A percentile compares a stretch with the other conserved stretches of the same genome.
Evolutionary conservation across 2,329 filamentous ascomycete species (phyloP).

Genomic region (Myriosclerotinia duriaeana): DNA sequence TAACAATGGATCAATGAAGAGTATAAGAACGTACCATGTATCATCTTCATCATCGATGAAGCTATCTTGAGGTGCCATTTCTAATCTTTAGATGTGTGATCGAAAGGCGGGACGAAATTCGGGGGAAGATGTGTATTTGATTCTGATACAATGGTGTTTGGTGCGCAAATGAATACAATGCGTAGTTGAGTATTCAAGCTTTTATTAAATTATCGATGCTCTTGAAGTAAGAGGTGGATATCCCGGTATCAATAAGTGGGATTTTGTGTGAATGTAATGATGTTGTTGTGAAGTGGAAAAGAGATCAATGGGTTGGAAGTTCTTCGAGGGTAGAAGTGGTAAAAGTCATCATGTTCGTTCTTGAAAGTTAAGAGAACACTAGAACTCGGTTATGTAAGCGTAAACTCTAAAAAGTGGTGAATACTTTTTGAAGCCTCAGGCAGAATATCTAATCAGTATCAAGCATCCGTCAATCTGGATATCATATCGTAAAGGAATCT

Average conservation of each 20-base stretch:
- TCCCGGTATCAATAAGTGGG: slow-evolving; percentile 13
- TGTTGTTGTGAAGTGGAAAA: slow-evolving; percentile 15
- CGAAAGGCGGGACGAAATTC: slow-evolving; percentile 1
- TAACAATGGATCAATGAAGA: slow-evolving; percentile 1
- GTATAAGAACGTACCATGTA: slow-evolving; percentile 54
- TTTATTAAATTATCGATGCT: slow-evolving; percentile 19
- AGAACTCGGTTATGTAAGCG: slow-evolving; percentile 20
- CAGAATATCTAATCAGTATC: not conserved
- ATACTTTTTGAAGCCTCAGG: not conserved
- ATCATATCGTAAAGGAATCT: slow-evolving; percentile 22
- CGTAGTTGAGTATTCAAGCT: slow-evolving; percentile 6
- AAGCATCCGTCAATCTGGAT: slow-evolving; percentile 14
- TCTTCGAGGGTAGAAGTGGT: slow-evolving; percentile 18
- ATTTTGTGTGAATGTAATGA: slow-evolving; percentile 18
- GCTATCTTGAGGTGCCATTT: slow-evolving; percentile 66
- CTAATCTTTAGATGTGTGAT: slow-evolving; percentile 31
- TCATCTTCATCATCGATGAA: slow-evolving; percentile 73
- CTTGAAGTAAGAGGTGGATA: not conserved
- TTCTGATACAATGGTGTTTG: slow-evolving; percentile 12
- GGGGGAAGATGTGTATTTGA: slow-evolving; percentile 8
- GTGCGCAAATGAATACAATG: slow-evolving; percentile 20
- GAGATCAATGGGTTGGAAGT: slow-evolving; percentile 17
- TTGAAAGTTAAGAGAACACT: slow-evolving; percentile 6
- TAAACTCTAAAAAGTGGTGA: too few relatives aligned
- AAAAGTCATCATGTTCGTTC: slow-evolving; percentile 21